Evolutionary conservation across 495 filamentous ascomycete species (phyloP).

Genomic region (Neohortaea acidophila): DNA sequence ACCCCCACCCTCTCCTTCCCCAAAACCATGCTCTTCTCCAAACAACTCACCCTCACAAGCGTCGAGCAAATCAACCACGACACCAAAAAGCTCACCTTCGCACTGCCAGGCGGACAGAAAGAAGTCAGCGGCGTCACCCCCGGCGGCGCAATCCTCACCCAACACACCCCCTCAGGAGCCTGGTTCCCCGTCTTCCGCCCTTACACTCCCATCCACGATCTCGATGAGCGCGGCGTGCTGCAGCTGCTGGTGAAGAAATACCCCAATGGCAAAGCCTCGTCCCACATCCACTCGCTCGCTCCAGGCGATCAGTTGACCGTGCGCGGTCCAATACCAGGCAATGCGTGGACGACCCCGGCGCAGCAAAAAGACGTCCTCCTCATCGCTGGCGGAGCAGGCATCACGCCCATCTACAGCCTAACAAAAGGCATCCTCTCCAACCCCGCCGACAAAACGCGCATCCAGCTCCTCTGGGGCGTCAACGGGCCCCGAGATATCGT

Average conservation of each 20-base stretch:
- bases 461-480: constrained; percentile 33
- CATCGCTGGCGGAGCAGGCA: constrained; percentile 41
- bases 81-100: constrained; percentile 16
- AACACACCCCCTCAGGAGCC: constrained; percentile 8
- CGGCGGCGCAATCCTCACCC: constrained; percentile 16
- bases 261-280: constrained; percentile 45
- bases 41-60: constrained; percentile 6
- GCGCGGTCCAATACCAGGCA: constrained; percentile 34
- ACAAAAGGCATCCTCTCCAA: constrained; percentile 39
- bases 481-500: constrained; percentile 18
- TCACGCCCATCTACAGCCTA: constrained; percentile 43
- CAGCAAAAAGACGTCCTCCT: constrained; percentile 32
- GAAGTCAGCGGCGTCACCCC: constrained; percentile 12
- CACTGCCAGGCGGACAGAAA: constrained; percentile 9
- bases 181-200: constrained; percentile 18
- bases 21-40: constrained; percentile 12
- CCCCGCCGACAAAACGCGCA: constrained; percentile 32
- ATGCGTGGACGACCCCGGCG: constrained; percentile 41
- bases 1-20: constrained; percentile 11
- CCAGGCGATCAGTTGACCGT: constrained; percentile 46
- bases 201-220: constrained; percentile 30
- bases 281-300: constrained; percentile 43
- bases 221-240: constrained; percentile 12
- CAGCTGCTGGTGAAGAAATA: constrained; percentile 47
- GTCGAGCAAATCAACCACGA: constrained; percentile 18